Conservation (phyloP, 2,329 filamentous ascomycete species). For the Ophiostoma sp. region DNA sequence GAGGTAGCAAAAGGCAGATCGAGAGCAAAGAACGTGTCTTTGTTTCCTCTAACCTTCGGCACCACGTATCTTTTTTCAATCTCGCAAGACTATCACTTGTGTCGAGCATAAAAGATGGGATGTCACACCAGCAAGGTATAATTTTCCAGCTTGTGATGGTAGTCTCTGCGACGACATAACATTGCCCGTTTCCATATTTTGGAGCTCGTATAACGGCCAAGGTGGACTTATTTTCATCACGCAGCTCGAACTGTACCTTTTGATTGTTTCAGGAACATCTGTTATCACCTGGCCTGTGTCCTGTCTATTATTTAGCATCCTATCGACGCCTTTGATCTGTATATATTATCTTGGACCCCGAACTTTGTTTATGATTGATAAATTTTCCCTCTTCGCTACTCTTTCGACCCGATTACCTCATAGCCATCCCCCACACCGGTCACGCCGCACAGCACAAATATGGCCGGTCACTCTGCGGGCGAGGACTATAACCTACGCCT, state of each 20-base stretch:
- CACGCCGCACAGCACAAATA: neutral
- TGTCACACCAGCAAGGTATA: neutral
- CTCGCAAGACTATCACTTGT: neutral
- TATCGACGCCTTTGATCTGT: neutral
- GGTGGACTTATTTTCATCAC: neutral
- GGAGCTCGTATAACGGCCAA: neutral
- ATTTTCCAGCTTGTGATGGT: neutral
- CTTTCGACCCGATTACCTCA: neutral
- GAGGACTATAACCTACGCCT: conserved; percentile 21
- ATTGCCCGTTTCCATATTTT: neutral
- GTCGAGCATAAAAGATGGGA: neutral
- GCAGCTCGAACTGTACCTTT: neutral
- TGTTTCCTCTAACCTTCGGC: neutral
- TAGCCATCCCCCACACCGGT: neutral
- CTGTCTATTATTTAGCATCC: neutral
- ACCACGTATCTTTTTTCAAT: neutral
- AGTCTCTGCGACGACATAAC: neutral
- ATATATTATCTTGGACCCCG: neutral
- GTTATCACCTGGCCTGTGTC: neutral
- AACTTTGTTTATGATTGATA: neutral
- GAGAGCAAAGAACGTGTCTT: neutral
- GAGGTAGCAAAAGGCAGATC: conserved; percentile 1
- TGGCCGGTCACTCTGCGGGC: neutral
- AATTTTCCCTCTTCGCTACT: neutral
- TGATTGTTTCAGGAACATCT: neutral